These are phyloP conservation scores for Yamadazyma diddensiae DNA, from an alignment of 1,139 yeast species.

Conservation along the genomic window DNA sequence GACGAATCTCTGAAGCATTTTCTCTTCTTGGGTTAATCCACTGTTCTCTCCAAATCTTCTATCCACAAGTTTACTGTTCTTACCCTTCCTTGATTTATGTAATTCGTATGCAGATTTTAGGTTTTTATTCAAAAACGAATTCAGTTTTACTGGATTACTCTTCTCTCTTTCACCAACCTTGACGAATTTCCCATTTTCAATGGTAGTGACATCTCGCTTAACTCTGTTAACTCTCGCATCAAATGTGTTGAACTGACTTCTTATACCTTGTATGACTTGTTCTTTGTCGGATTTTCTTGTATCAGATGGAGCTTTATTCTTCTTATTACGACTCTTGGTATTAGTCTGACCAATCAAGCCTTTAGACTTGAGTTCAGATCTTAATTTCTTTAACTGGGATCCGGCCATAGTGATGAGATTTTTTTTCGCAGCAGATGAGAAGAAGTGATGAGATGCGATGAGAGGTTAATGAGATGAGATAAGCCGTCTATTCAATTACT, in stretches of 20 bases:
- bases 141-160: conserved; percentile 44
- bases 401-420: conserved; percentile 62
- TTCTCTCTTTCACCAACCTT: conserved; percentile 53
- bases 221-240: conserved; percentile 71
- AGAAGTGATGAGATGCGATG: neutral
- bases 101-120: conserved; percentile 68
- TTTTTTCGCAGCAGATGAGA: conserved; percentile 4
- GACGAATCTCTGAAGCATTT: conserved; percentile 92
- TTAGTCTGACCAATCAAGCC: conserved; percentile 85
- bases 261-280: conserved; percentile 54
- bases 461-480: neutral
- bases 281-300: conserved; percentile 66
- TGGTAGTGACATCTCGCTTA: conserved; percentile 62
- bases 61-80: conserved; percentile 77
- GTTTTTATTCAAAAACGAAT: conserved; percentile 74
- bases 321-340: conserved; percentile 51
- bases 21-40: conserved; percentile 76
- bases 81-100: conserved; percentile 58
- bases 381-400: conserved; percentile 81
- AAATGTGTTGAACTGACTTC: conserved; percentile 86
- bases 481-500: neutral
- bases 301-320: conserved; percentile 56
- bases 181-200: conserved; percentile 51
- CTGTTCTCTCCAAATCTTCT: conserved; percentile 90
- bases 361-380: conserved; percentile 69